Conservation (phyloP, 305 asterid species). For the Ilex paraguariensis region DNA sequence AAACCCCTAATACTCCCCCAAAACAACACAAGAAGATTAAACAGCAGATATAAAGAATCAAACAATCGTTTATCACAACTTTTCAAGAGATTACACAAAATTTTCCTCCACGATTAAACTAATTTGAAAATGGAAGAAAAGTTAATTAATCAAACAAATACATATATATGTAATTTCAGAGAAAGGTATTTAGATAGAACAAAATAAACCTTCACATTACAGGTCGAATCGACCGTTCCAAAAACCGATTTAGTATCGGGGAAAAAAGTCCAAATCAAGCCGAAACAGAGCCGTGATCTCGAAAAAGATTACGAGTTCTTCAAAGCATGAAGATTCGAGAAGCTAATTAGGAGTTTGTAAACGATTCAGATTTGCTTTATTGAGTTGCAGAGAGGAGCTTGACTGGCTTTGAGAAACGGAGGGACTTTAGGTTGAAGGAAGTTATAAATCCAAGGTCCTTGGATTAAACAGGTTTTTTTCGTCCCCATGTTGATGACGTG, state of each 20-base stretch:
- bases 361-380: constrained; percentile 31
- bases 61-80: constrained; percentile 9
- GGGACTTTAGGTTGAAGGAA: constrained; percentile 12
- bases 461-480: background rate
- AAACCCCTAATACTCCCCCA: constrained; percentile 6
- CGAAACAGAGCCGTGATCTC: constrained; percentile 10
- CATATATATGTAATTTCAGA: constrained; percentile 4
- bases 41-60: background rate
- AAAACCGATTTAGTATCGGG: constrained; percentile 1
- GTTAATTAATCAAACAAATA: background rate
- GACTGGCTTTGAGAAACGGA: constrained; percentile 3
- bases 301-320: background rate
- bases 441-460: background rate
- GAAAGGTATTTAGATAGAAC: background rate
- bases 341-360: constrained; percentile 9
- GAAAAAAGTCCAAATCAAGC: constrained; percentile 6
- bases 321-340: background rate
- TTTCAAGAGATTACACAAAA: constrained; percentile 1
- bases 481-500: constrained; percentile 11
- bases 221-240: constrained; percentile 17
- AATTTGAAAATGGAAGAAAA: constrained; percentile 6
- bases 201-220: constrained; percentile 17
- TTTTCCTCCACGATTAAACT: constrained; percentile 8
- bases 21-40: constrained; percentile 1
- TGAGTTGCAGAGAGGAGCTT: constrained; percentile 17